A percentile compares a stretch with the other conserved stretches of the same genome.
Evolutionary conservation across 495 filamentous ascomycete species (phyloP).

Genomic region (Penicillium subrubescens): DNA sequence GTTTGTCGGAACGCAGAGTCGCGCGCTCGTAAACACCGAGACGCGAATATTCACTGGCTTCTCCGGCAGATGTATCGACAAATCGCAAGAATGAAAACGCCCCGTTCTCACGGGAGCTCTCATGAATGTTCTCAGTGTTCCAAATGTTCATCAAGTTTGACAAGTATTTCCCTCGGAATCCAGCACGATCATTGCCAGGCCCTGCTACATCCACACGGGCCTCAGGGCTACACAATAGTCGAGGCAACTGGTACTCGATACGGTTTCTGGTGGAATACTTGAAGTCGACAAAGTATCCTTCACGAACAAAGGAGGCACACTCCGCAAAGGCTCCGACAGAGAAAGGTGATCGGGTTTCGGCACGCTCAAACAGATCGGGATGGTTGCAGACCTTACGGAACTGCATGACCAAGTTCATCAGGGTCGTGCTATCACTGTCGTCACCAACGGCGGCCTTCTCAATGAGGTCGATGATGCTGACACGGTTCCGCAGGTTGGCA

Average conservation of each 20-base stretch:
- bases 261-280: slow-evolving; percentile 84
- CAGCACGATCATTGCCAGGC: slow-evolving; percentile 69
- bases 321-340: slow-evolving; percentile 85
- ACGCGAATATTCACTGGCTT: slow-evolving; percentile 66
- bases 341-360: slow-evolving; percentile 85
- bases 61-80: slow-evolving; percentile 71
- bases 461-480: slow-evolving; percentile 97
- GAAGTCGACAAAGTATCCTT: slow-evolving; percentile 77
- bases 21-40: slow-evolving; percentile 68
- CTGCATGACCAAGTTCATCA: slow-evolving; percentile 99
- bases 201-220: slow-evolving; percentile 79
- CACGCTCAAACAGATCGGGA: slow-evolving; percentile 93
- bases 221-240: slow-evolving; percentile 72
- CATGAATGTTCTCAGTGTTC: slow-evolving; percentile 75
- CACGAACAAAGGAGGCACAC: slow-evolving; percentile 89
- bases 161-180: slow-evolving; percentile 75
- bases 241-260: slow-evolving; percentile 82
- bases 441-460: slow-evolving; percentile 95
- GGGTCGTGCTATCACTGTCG: slow-evolving; percentile 88
- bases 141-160: slow-evolving; percentile 85
- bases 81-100: slow-evolving; percentile 93
- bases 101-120: slow-evolving; percentile 53
- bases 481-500: slow-evolving; percentile 86
- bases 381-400: slow-evolving; percentile 99
- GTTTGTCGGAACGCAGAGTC: slow-evolving; percentile 49